Conservation (phyloP, 169 alveolate species). For the Eimeria zaria region DNA sequence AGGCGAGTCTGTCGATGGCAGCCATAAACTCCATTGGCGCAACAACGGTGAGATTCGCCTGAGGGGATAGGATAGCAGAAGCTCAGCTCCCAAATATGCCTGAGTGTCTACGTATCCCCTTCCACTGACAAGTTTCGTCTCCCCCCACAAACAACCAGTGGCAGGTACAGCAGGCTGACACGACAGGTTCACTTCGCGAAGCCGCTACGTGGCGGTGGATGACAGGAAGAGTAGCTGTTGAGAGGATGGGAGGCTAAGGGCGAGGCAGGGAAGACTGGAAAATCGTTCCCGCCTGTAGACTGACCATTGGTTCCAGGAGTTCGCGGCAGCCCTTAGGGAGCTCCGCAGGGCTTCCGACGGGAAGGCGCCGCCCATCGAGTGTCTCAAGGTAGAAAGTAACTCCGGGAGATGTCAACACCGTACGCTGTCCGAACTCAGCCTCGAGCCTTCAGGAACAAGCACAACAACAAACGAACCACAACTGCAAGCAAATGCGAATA, state of each 20-base stretch:
- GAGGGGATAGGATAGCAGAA: background rate
- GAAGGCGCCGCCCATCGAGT: slow-evolving; percentile 18
- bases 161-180: background rate
- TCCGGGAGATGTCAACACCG: slow-evolving; percentile 32
- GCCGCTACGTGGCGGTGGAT: background rate
- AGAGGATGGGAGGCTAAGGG: background rate
- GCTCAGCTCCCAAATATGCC: background rate
- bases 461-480: background rate
- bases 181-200: background rate
- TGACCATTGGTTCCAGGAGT: slow-evolving; percentile 42
- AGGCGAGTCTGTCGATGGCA: slow-evolving; percentile 69
- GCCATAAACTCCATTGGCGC: slow-evolving; percentile 58
- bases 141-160: background rate
- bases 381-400: slow-evolving; percentile 17
- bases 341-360: slow-evolving; percentile 37
- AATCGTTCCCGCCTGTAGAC: background rate
- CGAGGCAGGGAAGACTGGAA: background rate
- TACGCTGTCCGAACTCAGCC: slow-evolving; percentile 65
- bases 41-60: slow-evolving; percentile 62
- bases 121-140: background rate
- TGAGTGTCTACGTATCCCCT: background rate
- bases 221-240: background rate
- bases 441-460: slow-evolving; percentile 19
- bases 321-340: slow-evolving; percentile 55
- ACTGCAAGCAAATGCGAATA: background rate